Base-by-base conservation (phyloP, 1,284 basidiomycete species). In the Ustilago lituana region DNA sequence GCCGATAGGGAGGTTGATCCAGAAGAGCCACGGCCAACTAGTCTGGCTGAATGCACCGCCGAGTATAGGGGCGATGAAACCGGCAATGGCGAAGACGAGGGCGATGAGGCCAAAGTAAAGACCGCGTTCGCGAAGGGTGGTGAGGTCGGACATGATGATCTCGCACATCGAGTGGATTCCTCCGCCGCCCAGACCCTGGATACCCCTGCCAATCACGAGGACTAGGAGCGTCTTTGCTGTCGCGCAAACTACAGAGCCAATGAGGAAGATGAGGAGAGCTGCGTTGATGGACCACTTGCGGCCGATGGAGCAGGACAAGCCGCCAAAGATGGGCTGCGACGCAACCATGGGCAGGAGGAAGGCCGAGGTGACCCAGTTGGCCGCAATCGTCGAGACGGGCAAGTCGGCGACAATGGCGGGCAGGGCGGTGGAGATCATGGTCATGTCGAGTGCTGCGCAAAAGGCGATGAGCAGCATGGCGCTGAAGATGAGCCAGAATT, bases 1-100 rank as follows among this genome's bases (percentile, higher is more conserved):
- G 10, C 50, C 59, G 23, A 61, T 50, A 7, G 67, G 69, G n/a
- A 74, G 22, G 22, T 76, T 72, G 57, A 80, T 66, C 71, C 83
- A 85, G 52, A 85, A 85, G 27, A 85, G 71, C 83, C 83, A 85
- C 2, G 83, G 68, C 85, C 85, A 85, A 35, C 77, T 66, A 7
- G 60, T 77, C 1, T 62, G 61, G 12, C 77, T 53, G 0, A 85
- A 80, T 1, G 74, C 78, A 3, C 85, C 85, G 2, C 82, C 85
- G 3, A 85, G 55, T 0, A 84, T 58, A 8, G 84, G 84, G 1
- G 83, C 81, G 5, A 81, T 52, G n/a, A 78, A 54, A 15, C 61
- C 55, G 3, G 66, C 51, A n/a, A 73, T 44, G 4, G 71, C 73
- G 44, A 73, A 76, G 14, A 69, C 62, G 10, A 73, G 81, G 1